Conservation (phyloP, 768 basidiomycete species). For the Leucocoprinus leucothites region DNA sequence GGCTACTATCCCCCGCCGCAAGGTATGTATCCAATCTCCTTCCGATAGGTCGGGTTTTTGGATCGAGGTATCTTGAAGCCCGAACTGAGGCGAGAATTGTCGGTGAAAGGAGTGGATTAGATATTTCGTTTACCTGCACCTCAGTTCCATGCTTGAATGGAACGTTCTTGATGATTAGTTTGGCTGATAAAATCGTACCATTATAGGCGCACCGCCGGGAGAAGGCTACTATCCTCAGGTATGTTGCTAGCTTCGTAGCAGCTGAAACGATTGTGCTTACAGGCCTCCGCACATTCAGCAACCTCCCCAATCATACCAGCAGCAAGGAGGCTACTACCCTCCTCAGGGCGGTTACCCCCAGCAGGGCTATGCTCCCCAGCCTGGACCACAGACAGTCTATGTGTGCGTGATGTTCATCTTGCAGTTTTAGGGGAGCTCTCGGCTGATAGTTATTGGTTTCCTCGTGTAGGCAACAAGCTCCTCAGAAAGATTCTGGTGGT, state of each 20-base stretch:
- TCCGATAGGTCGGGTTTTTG: neutral
- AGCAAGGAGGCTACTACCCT: conserved; percentile 37
- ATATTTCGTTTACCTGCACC: neutral
- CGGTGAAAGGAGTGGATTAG: neutral
- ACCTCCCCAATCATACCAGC: conserved; percentile 70
- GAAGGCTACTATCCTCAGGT: conserved; percentile 69
- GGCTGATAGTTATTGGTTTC: conserved; percentile 2
- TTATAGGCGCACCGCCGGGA: conserved; percentile 47
- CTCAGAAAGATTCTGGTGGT: conserved; percentile 45
- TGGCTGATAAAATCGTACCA: conserved; percentile 7
- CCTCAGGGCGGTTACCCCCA: conserved; percentile 37
- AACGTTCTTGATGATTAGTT: neutral
- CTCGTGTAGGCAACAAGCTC: conserved; percentile 44
- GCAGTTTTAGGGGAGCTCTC: neutral
- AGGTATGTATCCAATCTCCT: conserved; percentile 20
- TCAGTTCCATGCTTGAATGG: neutral
- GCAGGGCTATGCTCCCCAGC: conserved; percentile 46
- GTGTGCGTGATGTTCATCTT: conserved; percentile 48
- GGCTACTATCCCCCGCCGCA: conserved; percentile 38
- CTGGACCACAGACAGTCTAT: conserved; percentile 72
- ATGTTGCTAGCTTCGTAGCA: conserved; percentile 6
- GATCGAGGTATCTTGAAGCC: neutral
- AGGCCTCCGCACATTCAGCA: conserved; percentile 36
- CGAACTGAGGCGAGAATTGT: neutral
- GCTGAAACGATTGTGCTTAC: neutral